Conservation (phyloP, 164 flowering plant species). For the Pachysandra terminalis region DNA sequence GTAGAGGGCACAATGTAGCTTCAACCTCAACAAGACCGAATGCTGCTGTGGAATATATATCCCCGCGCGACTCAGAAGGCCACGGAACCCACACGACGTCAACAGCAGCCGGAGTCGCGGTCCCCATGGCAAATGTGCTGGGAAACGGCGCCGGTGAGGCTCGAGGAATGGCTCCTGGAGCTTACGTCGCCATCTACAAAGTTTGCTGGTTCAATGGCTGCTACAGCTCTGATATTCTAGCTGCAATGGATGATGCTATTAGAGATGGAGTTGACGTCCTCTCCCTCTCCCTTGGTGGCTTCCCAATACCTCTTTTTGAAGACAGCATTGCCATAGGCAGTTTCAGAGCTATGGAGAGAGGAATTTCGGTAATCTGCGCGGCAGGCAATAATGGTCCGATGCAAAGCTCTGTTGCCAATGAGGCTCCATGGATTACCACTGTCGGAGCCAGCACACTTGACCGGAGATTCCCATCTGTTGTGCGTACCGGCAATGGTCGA, state of each 20-base stretch:
- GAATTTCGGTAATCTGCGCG: slow-evolving; percentile 75
- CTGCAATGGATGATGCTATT: slow-evolving; percentile 89
- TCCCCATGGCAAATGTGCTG: slow-evolving; percentile 63
- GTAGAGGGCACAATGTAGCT: slow-evolving; percentile 57
- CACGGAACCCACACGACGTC: slow-evolving; percentile 97
- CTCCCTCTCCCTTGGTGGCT: slow-evolving; percentile 87
- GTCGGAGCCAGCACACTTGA: slow-evolving; percentile 96
- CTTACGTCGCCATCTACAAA: slow-evolving; percentile 87
- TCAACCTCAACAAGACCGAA: slow-evolving; percentile 18
- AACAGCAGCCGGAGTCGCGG: slow-evolving; percentile 72
- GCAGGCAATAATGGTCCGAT: slow-evolving; percentile 92
- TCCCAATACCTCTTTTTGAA: slow-evolving; percentile 71
- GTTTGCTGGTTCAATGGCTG: slow-evolving; percentile 93
- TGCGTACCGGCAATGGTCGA: slow-evolving; percentile 53
- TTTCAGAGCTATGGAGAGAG: slow-evolving; percentile 76
- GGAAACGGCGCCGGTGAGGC: slow-evolving; percentile 79
- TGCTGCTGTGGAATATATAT: slow-evolving; percentile 42
- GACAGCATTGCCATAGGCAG: slow-evolving; percentile 92
- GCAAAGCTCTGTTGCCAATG: slow-evolving; percentile 76
- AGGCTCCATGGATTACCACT: slow-evolving; percentile 92
- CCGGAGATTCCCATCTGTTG: slow-evolving; percentile 76
- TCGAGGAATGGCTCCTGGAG: slow-evolving; percentile 85
- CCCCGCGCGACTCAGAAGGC: slow-evolving; percentile 80
- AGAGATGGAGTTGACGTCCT: slow-evolving; percentile 85
- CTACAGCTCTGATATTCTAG: slow-evolving; percentile 88